Percentiles rank a stretch among this genome's conserved stretches.
These are phyloP conservation scores for Microstegium vimineum DNA, from an alignment of 176 grass and related monocot species.

Conservation along the genomic window DNA sequence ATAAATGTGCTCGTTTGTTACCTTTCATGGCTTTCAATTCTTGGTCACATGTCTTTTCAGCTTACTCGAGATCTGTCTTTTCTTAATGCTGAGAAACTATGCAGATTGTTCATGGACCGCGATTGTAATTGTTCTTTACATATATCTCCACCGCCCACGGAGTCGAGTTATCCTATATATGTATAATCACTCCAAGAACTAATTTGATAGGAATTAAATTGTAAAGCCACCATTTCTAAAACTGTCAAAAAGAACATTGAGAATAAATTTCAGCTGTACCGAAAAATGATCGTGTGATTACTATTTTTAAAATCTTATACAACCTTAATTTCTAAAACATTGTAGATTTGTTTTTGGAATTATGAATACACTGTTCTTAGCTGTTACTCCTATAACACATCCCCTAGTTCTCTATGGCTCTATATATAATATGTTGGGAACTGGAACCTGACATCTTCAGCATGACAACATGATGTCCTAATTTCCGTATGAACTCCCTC, in stretches of 20 bases:
- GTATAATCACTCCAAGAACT: neutral
- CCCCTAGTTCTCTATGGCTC: neutral
- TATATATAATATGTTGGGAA: neutral
- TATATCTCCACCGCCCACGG: neutral
- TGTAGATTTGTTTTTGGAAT: neutral
- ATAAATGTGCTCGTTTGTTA: slow-evolving; percentile 43
- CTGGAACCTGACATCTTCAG: neutral
- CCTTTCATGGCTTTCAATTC: neutral
- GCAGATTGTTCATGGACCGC: neutral
- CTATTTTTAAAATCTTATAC: too few species aligned
- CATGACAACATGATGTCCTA: neutral
- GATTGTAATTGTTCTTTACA: neutral
- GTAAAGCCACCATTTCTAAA: neutral
- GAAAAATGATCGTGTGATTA: neutral
- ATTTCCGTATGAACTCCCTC: slow-evolving; percentile 32
- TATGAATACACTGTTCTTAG: neutral
- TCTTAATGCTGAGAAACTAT: neutral
- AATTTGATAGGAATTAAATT: neutral
- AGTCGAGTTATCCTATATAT: neutral
- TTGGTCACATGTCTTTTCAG: slow-evolving; percentile 33
- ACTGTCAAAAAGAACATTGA: neutral
- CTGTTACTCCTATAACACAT: neutral
- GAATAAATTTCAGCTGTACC: neutral
- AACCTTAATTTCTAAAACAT: neutral
- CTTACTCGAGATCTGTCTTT: slow-evolving; percentile 18